Evolutionary conservation across 805 yeast species (phyloP).

Genomic region (baker's yeast (Saccharomyces cerevisiae)): DNA sequence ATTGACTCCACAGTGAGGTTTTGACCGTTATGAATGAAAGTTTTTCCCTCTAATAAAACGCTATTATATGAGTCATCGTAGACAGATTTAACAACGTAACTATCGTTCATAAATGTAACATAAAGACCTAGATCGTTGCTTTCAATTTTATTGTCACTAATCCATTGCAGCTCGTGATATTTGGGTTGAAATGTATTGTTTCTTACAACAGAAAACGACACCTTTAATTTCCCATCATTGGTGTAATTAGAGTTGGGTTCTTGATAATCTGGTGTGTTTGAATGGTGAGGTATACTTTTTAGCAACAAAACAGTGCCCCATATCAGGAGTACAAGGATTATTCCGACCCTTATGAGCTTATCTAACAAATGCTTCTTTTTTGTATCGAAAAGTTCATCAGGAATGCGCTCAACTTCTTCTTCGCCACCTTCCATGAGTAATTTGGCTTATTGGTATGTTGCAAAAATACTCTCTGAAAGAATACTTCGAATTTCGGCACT

Average conservation of each 20-base stretch:
- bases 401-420: constrained; percentile 12
- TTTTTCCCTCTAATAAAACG: constrained; percentile 42
- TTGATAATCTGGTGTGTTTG: not conserved
- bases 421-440: not conserved
- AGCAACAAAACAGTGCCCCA: constrained; percentile 22
- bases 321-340: constrained; percentile 11
- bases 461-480: not conserved
- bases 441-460: not conserved
- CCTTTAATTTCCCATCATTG: constrained; percentile 18
- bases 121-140: constrained; percentile 59
- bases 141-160: constrained; percentile 41
- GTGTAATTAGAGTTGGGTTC: constrained; percentile 12
- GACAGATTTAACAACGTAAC: constrained; percentile 49
- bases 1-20: constrained; percentile 44
- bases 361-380: constrained; percentile 5
- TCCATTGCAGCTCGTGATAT: constrained; percentile 61
- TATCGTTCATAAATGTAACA: constrained; percentile 39
- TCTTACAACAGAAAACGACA: constrained; percentile 41
- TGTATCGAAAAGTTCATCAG: constrained; percentile 8
- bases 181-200: constrained; percentile 50
- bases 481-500: too few species aligned
- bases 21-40: constrained; percentile 34
- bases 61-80: constrained; percentile 32
- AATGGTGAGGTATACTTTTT: constrained; percentile 4
- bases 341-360: constrained; percentile 10